Evolutionary conservation across 1,284 basidiomycete species (phyloP).

Genomic region (Moesziomyces sp.): DNA sequence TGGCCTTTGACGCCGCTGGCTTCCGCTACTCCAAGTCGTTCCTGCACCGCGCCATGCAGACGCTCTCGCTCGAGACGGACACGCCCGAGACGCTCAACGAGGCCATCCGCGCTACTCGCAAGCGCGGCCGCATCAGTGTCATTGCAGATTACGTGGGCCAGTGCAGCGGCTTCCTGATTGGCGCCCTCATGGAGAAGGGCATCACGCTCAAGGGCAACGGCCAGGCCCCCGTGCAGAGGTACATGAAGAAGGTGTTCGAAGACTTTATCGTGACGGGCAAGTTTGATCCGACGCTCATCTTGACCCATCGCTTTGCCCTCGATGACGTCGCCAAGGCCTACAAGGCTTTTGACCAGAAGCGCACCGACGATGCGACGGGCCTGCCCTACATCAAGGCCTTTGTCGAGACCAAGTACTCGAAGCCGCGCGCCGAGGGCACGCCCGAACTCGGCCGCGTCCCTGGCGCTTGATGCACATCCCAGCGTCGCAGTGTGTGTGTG

Average conservation of each 20-base stretch:
- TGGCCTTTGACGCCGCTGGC: constrained; percentile 51
- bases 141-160: constrained; percentile 46
- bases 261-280: constrained; percentile 73
- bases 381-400: constrained; percentile 55
- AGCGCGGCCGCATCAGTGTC: constrained; percentile 66
- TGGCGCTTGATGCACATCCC: constrained; percentile 4
- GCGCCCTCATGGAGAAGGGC: constrained; percentile 80
- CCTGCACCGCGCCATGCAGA: constrained; percentile 77
- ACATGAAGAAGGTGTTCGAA: constrained; percentile 74
- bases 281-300: constrained; percentile 77
- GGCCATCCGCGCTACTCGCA: constrained; percentile 75
- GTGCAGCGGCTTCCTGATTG: constrained; percentile 77
- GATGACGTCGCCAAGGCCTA: constrained; percentile 58
- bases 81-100: constrained; percentile 78
- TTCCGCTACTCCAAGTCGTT: constrained; percentile 57
- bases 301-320: constrained; percentile 62
- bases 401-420: constrained; percentile 58
- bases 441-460: constrained; percentile 42
- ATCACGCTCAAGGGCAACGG: constrained; percentile 52
- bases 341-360: constrained; percentile 47
- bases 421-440: constrained; percentile 40
- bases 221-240: constrained; percentile 77
- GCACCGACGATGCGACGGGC: constrained; percentile 35
- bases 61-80: constrained; percentile 80
- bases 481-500: neutral